Evolutionary conservation across 2,329 filamentous ascomycete species (phyloP).

Genomic region (Mycogone perniciosa): DNA sequence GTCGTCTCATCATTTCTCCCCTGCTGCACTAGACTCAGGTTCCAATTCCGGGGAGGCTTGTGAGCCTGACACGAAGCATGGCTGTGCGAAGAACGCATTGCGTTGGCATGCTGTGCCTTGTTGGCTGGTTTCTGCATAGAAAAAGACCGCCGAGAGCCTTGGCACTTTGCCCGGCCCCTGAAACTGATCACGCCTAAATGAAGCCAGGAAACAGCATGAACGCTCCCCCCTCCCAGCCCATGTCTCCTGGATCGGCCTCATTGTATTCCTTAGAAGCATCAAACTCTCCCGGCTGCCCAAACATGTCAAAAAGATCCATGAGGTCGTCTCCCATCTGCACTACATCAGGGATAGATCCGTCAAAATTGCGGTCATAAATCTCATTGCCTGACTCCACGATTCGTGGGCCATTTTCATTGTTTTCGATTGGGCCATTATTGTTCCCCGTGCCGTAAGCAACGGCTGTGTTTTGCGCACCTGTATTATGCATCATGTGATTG

Average conservation of each 20-base stretch:
- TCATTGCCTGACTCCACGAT: neutral
- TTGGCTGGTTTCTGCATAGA: conserved; percentile 1
- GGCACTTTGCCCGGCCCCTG: conserved; percentile 18
- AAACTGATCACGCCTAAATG: conserved; percentile 11
- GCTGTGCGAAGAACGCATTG: conserved; percentile 3
- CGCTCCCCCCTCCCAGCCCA: conserved; percentile 5
- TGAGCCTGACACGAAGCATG: neutral
- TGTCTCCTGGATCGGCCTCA: neutral
- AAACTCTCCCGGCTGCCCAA: conserved; percentile 25
- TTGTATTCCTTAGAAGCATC: conserved; percentile 1
- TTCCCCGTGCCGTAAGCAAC: conserved; percentile 11
- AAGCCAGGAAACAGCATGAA: conserved; percentile 3
- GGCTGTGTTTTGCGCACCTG: neutral
- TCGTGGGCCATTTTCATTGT: neutral
- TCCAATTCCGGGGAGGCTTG: too few relatives aligned
- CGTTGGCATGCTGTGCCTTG: neutral
- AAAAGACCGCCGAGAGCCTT: conserved; percentile 7
- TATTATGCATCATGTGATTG: neutral
- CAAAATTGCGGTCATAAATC: conserved; percentile 4
- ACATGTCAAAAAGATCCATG: conserved; percentile 29
- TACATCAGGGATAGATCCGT: conserved; percentile 25
- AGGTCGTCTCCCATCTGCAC: conserved; percentile 31
- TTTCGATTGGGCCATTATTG: neutral
- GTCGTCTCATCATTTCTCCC: too few relatives aligned
- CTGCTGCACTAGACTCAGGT: too few relatives aligned